A percentile compares a stretch with the other conserved stretches of the same genome.
Evolutionary conservation across 1,284 basidiomycete species (phyloP).

Genomic region (Heterobasidion annosum): DNA sequence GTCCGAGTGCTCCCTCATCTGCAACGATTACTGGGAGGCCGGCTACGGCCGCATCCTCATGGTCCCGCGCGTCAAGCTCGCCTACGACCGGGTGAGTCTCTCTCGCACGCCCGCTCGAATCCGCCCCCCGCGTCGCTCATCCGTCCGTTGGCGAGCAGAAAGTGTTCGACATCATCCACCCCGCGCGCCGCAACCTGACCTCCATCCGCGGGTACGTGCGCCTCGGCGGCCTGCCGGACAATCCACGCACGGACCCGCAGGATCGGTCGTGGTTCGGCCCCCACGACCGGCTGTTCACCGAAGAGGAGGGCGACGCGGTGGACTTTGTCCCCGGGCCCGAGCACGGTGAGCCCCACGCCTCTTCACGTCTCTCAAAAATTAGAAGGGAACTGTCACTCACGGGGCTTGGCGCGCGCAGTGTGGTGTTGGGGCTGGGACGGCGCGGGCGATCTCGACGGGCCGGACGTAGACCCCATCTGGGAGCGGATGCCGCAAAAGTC

Average conservation of each 20-base stretch:
- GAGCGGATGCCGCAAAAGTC: conserved; percentile 73
- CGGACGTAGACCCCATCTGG: conserved; percentile 94
- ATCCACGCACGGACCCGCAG: conserved; percentile 90
- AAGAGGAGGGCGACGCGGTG: conserved; percentile 74
- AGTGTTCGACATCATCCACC: conserved; percentile 92
- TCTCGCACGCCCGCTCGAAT: background rate
- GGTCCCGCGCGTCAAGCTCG: conserved; percentile 92
- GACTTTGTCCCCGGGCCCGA: conserved; percentile 78
- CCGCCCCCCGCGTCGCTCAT: background rate
- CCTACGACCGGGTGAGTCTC: conserved; percentile 75
- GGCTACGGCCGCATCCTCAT: conserved; percentile 94
- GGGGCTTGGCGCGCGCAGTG: conserved; percentile 38
- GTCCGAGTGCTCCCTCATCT: conserved; percentile 89
- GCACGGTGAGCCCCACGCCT: conserved; percentile 63
- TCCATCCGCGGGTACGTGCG: conserved; percentile 90
- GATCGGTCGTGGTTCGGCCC: conserved; percentile 93
- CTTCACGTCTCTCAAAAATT: background rate
- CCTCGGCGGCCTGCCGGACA: conserved; percentile 86
- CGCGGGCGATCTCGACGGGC: conserved; percentile 90
- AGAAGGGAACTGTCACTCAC: background rate
- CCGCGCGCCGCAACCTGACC: conserved; percentile 77
- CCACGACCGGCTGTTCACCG: conserved; percentile 84
- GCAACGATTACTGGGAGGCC: conserved; percentile 90
- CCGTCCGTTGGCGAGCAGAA: conserved; percentile 36
- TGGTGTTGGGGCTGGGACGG: conserved; percentile 99